These are phyloP conservation scores for Kuraishia cidri DNA, from an alignment of 805 yeast genomes.

Conservation along the genomic window DNA sequence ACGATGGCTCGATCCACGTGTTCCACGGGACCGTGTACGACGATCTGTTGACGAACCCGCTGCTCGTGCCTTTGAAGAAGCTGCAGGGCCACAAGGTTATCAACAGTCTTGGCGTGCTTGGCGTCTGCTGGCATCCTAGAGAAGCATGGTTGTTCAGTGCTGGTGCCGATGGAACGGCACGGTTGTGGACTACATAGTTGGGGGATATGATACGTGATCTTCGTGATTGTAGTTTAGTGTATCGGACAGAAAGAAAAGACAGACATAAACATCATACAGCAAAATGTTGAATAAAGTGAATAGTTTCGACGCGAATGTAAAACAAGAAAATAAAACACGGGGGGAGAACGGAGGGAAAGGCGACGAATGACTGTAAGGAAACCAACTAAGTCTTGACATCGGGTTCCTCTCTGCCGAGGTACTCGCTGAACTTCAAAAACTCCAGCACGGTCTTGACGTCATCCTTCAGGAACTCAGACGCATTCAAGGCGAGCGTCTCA, in stretches of 20 bases:
- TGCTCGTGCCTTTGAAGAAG: constrained; percentile 92
- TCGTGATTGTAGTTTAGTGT: background rate
- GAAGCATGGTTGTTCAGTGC: constrained; percentile 98
- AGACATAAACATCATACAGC: too few relatives aligned
- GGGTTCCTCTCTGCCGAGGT: constrained; percentile 76
- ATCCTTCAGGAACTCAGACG: constrained; percentile 58
- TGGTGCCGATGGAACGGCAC: constrained; percentile 94
- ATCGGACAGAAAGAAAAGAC: background rate
- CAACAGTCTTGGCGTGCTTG: constrained; percentile 78
- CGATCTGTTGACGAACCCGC: constrained; percentile 89
- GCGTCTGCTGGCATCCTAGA: constrained; percentile 90
- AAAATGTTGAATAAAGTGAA: too few relatives aligned
- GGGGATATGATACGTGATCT: background rate
- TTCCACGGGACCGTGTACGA: constrained; percentile 97
- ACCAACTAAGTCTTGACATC: constrained; percentile 82
- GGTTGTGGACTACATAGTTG: constrained; percentile 83
- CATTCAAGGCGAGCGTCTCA: constrained; percentile 32
- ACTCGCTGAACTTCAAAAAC: constrained; percentile 64
- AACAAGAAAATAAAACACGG: background rate
- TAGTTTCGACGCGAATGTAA: too few relatives aligned
- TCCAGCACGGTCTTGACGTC: constrained; percentile 57
- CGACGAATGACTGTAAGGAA: background rate
- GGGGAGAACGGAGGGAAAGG: background rate
- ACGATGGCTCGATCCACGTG: constrained; percentile 87
- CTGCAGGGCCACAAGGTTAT: constrained; percentile 81